A percentile compares a stretch with the other conserved stretches of the same genome.
Evolutionary conservation across 805 yeast genomes (phyloP).

Genomic region (Jamesozyma spencerorum): DNA sequence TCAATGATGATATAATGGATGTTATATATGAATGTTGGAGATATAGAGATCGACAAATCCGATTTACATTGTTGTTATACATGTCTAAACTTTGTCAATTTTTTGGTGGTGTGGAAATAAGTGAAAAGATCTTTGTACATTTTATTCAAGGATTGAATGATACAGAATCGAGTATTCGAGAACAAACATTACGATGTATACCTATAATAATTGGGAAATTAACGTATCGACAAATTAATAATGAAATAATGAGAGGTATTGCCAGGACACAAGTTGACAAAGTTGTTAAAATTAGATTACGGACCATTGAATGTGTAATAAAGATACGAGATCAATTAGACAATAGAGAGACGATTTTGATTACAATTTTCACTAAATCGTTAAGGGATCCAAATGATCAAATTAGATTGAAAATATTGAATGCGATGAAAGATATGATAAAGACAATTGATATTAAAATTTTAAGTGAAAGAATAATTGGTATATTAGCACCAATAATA

Average conservation of each 20-base stretch:
- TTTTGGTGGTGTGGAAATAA: conserved; percentile 46
- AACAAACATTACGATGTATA: conserved; percentile 58
- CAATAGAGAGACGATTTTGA: conserved; percentile 58
- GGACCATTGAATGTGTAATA: conserved; percentile 25
- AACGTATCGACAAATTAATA: conserved; percentile 72
- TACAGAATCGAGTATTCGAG: conserved; percentile 70
- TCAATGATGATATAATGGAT: conserved; percentile 37
- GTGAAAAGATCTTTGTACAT: conserved; percentile 56
- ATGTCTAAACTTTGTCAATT: conserved; percentile 54
- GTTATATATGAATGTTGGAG: conserved; percentile 53
- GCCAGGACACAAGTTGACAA: conserved; percentile 44
- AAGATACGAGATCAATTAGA: conserved; percentile 18
- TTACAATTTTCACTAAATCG: conserved; percentile 80
- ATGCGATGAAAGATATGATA: conserved; percentile 43
- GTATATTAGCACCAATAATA: no score
- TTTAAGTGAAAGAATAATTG: no score
- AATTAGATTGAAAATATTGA: conserved; percentile 45
- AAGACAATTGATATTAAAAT: conserved; percentile 60
- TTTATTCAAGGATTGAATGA: conserved; percentile 80
- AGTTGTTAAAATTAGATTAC: conserved; percentile 23
- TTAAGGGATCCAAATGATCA: conserved; percentile 71
- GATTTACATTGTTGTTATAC: conserved; percentile 60
- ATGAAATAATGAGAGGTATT: conserved; percentile 67
- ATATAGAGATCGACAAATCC: conserved; percentile 64
- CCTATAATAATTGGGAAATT: conserved; percentile 51